Evolutionary conservation across 1,284 basidiomycete species (phyloP).

Genomic region (Schizophyllum amplum): DNA sequence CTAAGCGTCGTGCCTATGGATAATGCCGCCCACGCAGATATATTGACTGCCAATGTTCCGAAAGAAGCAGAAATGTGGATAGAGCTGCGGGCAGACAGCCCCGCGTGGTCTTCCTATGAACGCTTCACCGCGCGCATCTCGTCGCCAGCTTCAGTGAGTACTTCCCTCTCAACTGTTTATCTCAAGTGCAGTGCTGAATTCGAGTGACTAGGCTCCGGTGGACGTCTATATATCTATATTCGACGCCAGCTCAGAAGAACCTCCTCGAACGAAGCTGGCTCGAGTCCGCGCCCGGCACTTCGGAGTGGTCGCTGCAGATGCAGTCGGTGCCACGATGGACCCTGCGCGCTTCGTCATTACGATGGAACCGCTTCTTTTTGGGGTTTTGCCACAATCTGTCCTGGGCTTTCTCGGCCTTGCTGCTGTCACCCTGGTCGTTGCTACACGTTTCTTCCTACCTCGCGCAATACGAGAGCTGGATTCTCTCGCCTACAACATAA

Average conservation of each 20-base stretch:
- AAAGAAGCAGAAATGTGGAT: background rate
- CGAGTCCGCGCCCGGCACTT: background rate
- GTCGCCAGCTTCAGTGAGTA: background rate
- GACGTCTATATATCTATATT: background rate
- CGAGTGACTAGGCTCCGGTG: background rate
- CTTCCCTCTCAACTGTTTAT: too few species aligned
- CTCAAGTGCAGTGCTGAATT: too few species aligned
- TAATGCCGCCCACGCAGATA: background rate
- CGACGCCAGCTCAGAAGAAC: background rate
- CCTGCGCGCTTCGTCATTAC: constrained; percentile 40
- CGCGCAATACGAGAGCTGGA: constrained; percentile 25
- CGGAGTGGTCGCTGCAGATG: background rate
- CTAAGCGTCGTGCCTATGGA: background rate
- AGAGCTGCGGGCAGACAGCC: background rate
- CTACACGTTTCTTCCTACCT: constrained; percentile 22
- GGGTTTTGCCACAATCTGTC: constrained; percentile 49
- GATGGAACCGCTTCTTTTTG: constrained; percentile 51
- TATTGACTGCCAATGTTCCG: background rate
- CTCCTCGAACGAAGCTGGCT: background rate
- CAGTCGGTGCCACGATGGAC: background rate
- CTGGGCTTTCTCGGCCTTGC: constrained; percentile 31
- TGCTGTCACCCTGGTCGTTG: constrained; percentile 25
- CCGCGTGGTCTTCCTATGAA: background rate
- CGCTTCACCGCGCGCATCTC: background rate
- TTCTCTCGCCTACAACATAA: background rate